A percentile compares a stretch with the other conserved stretches of the same genome.
Evolutionary conservation across 192 early-diverging fungal species (phyloP).

Genomic region (Rhizoclosmatium globosum): DNA sequence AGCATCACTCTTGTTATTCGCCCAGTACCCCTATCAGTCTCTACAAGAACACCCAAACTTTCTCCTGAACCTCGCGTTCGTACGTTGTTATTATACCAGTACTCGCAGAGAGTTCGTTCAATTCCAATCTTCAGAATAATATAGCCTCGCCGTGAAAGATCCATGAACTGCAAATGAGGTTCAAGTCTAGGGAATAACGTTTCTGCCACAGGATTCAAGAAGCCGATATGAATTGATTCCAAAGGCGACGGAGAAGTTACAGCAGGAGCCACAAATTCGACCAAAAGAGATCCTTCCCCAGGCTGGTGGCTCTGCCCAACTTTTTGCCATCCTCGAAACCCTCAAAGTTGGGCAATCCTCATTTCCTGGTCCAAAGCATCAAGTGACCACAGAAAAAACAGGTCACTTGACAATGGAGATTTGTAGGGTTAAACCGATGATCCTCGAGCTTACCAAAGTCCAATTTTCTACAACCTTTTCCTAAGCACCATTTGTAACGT

Average conservation of each 20-base stretch:
- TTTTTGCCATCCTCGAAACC: too few relatives aligned
- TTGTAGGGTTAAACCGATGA: too few relatives aligned
- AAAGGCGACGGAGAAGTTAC: constrained; percentile 38
- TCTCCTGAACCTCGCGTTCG: background rate
- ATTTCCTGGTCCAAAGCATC: too few relatives aligned
- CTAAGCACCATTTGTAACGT: too few relatives aligned
- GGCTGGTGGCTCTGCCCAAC: too few relatives aligned
- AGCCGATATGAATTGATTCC: constrained; percentile 12
- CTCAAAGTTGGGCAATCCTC: too few relatives aligned
- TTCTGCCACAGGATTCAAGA: constrained; percentile 29
- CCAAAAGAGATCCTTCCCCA: constrained; percentile 39
- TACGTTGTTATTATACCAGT: constrained; percentile 25
- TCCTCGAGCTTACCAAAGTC: too few relatives aligned
- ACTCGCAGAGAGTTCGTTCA: constrained; percentile 42
- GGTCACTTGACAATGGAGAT: too few relatives aligned
- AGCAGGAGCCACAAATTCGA: constrained; percentile 48
- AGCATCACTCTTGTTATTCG: constrained; percentile 33
- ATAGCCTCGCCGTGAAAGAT: constrained; percentile 45
- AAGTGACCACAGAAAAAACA: too few relatives aligned
- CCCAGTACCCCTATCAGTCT: constrained; percentile 32
- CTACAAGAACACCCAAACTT: constrained; percentile 28
- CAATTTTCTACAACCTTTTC: too few relatives aligned
- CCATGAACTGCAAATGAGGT: constrained; percentile 35
- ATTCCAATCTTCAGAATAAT: constrained; percentile 36
- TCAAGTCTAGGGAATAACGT: constrained; percentile 14